A percentile compares a stretch with the other conserved stretches of the same genome.
phyloP scores from a whole-genome alignment of 2,329 filamentous ascomycete genomes.

The Fusarium xyrophilum region DNA sequence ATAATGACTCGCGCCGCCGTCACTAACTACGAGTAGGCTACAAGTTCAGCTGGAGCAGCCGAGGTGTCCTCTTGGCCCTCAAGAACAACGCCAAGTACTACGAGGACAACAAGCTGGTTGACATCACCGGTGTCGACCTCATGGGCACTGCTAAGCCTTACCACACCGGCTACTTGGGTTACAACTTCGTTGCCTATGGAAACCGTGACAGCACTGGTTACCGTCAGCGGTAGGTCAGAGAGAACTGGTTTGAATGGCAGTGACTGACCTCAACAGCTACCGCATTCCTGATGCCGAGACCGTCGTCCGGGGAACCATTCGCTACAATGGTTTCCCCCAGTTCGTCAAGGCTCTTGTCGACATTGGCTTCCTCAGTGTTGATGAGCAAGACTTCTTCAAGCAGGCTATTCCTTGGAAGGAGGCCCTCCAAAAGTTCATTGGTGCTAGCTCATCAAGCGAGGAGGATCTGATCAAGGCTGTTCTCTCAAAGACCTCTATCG shows the following conservation, averaged over 20 bases:
- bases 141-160: constrained; percentile 92
- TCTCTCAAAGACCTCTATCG: constrained; percentile 65
- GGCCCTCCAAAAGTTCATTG: constrained; percentile 78
- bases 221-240: constrained; percentile 75
- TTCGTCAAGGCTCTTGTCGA: constrained; percentile 89
- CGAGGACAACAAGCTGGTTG: constrained; percentile 77
- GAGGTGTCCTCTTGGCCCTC: constrained; percentile 87
- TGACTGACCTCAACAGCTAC: constrained; percentile 37
- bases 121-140: constrained; percentile 68
- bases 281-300: constrained; percentile 92
- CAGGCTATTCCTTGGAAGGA: constrained; percentile 80
- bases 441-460: constrained; percentile 69
- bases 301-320: constrained; percentile 79
- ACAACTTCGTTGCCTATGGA: constrained; percentile 88
- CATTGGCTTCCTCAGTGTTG: constrained; percentile 83
- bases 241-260: neutral
- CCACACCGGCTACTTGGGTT: constrained; percentile 79
- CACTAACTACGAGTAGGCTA: constrained; percentile 58
- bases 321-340: constrained; percentile 89
- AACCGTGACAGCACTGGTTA: constrained; percentile 91
- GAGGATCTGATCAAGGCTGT: constrained; percentile 77
- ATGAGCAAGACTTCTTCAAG: constrained; percentile 61
- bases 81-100: constrained; percentile 85
- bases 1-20: neutral
- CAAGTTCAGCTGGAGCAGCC: constrained; percentile 65